A percentile compares a stretch with the other conserved stretches of the same genome.
These are phyloP conservation scores for Rhexocercosporidium sp. DNA, from an alignment of 2,329 filamentous ascomycete genomes.

Conservation along the genomic window DNA sequence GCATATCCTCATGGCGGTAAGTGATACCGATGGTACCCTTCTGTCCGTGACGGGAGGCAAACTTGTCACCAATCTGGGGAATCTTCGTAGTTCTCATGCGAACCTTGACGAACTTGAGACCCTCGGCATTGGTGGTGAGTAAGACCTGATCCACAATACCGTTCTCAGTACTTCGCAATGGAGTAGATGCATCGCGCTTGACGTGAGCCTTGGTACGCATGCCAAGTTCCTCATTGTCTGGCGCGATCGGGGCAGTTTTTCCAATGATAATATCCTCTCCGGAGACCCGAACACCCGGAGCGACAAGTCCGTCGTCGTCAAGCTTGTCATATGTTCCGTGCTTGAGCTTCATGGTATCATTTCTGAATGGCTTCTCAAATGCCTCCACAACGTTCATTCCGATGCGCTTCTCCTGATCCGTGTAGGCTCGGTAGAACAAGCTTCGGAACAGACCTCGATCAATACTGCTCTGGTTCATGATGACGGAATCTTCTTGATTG, in stretches of 20 bases:
- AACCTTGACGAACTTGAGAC: constrained; percentile 95
- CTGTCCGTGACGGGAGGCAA: constrained; percentile 97
- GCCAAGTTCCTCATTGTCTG: constrained; percentile 91
- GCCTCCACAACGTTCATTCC: constrained; percentile 91
- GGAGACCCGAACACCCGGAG: constrained; percentile 90
- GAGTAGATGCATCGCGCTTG: constrained; percentile 95
- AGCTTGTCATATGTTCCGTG: constrained; percentile 97
- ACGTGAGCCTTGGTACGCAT: constrained; percentile 89
- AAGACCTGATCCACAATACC: constrained; percentile 95
- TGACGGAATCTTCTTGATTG: constrained; percentile 99
- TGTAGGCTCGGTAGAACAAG: constrained; percentile 97
- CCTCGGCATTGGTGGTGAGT: constrained; percentile 92
- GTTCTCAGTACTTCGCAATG: constrained; percentile 91
- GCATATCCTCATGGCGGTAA: constrained; percentile 98
- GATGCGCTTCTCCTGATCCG: constrained; percentile 94
- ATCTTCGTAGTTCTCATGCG: constrained; percentile 97
- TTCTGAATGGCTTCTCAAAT: constrained; percentile 92
- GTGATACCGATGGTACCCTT: constrained; percentile 99
- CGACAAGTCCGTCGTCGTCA: constrained; percentile 93
- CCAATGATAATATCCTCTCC: constrained; percentile 99
- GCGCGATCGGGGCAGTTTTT: constrained; percentile 93
- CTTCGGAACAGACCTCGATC: constrained; percentile 97
- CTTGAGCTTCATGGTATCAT: constrained; percentile 89
- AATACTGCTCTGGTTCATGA: constrained; percentile 99
- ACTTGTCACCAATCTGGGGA: constrained; percentile 98